Evolutionary conservation across 129 eudicot species (phyloP).

Genomic region (Centaurea solstitialis): DNA sequence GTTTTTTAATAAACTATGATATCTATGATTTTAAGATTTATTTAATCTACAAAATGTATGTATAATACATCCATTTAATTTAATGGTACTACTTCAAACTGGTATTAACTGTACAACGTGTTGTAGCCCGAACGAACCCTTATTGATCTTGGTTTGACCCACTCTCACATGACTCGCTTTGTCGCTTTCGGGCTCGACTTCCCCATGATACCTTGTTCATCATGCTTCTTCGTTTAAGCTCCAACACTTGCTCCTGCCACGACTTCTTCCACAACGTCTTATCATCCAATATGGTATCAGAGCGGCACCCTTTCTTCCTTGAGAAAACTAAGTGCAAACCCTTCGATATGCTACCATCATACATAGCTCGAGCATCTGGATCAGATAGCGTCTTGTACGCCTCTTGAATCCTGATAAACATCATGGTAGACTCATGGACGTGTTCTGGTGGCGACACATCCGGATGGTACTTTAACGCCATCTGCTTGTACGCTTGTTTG

Average conservation of each 20-base stretch:
- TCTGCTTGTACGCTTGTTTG: constrained; percentile 52
- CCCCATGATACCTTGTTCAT: constrained; percentile 37
- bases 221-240: constrained; percentile 41
- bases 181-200: constrained; percentile 35
- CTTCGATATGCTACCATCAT: constrained; percentile 38
- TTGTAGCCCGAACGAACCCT: background rate
- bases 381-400: constrained; percentile 64
- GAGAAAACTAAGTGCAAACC: constrained; percentile 38
- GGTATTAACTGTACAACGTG: background rate
- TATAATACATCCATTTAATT: background rate
- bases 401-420: constrained; percentile 52
- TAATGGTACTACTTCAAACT: background rate
- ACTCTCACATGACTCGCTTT: background rate
- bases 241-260: constrained; percentile 52
- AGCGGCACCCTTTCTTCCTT: constrained; percentile 18
- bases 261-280: constrained; percentile 38
- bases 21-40: background rate
- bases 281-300: constrained; percentile 28
- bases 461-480: constrained; percentile 60
- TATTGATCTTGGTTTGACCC: background rate
- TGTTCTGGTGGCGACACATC: constrained; percentile 52
- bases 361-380: constrained; percentile 48
- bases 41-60: too few relatives aligned
- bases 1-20: background rate
- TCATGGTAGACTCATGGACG: constrained; percentile 33